These are phyloP conservation scores for Boletus reticuloceps DNA, from an alignment of 768 basidiomycete species.

Conservation along the genomic window DNA sequence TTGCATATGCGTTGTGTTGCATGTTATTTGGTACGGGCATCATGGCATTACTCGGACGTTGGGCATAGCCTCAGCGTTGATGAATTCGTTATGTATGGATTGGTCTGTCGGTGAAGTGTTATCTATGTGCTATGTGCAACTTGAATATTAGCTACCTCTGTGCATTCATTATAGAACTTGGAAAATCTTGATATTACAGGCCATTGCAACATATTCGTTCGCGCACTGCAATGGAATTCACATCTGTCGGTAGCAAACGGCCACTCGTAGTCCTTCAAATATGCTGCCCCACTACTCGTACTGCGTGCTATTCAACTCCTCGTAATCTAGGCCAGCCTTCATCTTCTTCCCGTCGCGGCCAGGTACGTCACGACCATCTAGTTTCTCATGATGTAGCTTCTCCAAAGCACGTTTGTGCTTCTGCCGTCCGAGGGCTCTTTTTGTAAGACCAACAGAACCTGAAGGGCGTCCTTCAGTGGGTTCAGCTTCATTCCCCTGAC, in stretches of 20 bases:
- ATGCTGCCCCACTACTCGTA: background rate
- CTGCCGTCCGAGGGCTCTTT: constrained; percentile 46
- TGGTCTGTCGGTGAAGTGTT: no score
- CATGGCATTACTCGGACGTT: constrained; percentile 89
- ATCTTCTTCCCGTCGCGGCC: constrained; percentile 17
- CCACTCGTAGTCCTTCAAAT: background rate
- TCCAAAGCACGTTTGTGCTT: constrained; percentile 50
- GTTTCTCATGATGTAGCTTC: constrained; percentile 16
- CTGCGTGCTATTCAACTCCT: background rate
- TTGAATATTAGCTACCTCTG: no score
- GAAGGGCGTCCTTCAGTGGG: constrained; percentile 2
- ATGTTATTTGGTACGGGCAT: constrained; percentile 81
- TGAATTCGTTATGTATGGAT: no score
- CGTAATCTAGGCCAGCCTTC: constrained; percentile 9
- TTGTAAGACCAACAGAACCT: constrained; percentile 32
- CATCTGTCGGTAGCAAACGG: no score
- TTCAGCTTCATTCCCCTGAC: constrained; percentile 32
- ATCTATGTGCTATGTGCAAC: no score
- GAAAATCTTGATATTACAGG: no score
- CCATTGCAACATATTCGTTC: no score
- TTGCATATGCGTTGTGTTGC: constrained; percentile 71
- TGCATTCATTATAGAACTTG: no score
- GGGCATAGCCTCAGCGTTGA: constrained; percentile 56
- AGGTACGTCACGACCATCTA: background rate
- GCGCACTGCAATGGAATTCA: no score